A percentile compares a stretch with the other conserved stretches of the same genome.
Conservation (phyloP, 495 filamentous ascomycete genomes). For the Penicillium salamii region DNA sequence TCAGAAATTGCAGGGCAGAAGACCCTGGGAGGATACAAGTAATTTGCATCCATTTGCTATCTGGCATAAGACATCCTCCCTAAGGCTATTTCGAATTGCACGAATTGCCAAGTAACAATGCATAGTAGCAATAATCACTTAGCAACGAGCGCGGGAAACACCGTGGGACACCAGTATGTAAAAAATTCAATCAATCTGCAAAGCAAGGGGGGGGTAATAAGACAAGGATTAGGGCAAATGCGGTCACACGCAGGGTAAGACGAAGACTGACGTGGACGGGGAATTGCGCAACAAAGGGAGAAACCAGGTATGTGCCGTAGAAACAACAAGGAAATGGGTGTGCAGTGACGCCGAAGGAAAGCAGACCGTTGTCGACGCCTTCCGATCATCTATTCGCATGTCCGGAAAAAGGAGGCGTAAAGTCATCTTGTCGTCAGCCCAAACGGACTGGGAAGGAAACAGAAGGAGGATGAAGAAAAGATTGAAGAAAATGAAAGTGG, state of each 20-base stretch:
- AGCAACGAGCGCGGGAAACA: constrained; percentile 16
- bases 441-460: constrained; percentile 15
- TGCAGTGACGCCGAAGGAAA: constrained; percentile 19
- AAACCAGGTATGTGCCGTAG: constrained; percentile 24
- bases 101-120: constrained; percentile 11
- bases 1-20: neutral
- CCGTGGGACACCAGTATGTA: constrained; percentile 13
- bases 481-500: constrained; percentile 5
- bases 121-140: constrained; percentile 12
- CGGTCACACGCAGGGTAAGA: neutral
- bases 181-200: neutral
- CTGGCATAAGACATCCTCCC: neutral
- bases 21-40: neutral
- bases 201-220: constrained; percentile 1
- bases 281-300: constrained; percentile 7
- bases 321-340: constrained; percentile 14
- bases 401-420: constrained; percentile 20
- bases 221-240: constrained; percentile 16
- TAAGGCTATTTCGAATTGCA: constrained; percentile 20
- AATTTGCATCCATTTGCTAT: constrained; percentile 5
- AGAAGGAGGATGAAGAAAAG: constrained; percentile 14
- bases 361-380: constrained; percentile 20
- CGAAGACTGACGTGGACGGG: neutral
- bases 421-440: constrained; percentile 24
- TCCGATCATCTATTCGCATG: constrained; percentile 19